Conservation (phyloP, 768 basidiomycete species). For the Pleurotus giganteus region DNA sequence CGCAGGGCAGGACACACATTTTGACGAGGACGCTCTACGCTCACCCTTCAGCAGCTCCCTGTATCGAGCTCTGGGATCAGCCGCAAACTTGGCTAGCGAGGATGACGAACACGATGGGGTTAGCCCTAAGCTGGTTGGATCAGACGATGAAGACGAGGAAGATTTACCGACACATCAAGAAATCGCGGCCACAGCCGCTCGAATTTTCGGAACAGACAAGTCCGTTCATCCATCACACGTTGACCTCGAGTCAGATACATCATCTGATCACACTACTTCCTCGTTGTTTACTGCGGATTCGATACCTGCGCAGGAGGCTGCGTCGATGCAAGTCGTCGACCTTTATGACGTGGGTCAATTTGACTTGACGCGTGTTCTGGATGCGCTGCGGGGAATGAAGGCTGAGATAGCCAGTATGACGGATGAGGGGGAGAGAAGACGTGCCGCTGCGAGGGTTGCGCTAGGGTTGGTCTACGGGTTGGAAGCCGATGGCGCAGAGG, state of each 20-base stretch:
- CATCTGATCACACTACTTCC: not conserved
- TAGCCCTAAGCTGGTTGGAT: constrained; percentile 7
- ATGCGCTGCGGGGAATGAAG: constrained; percentile 66
- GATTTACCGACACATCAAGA: constrained; percentile 47
- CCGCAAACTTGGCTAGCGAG: constrained; percentile 54
- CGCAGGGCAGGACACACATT: constrained; percentile 19
- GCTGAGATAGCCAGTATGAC: constrained; percentile 69
- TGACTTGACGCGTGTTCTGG: constrained; percentile 61
- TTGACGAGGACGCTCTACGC: constrained; percentile 16
- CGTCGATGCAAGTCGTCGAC: constrained; percentile 13
- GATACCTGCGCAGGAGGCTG: not conserved
- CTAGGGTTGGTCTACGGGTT: constrained; percentile 73
- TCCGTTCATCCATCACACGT: not conserved
- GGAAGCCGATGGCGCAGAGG: constrained; percentile 18
- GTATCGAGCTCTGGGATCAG: constrained; percentile 56
- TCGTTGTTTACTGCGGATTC: not conserved
- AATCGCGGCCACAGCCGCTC: constrained; percentile 44
- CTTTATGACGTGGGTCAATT: constrained; percentile 44
- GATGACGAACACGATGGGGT: constrained; percentile 21
- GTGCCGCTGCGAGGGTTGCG: constrained; percentile 70
- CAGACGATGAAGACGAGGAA: constrained; percentile 27
- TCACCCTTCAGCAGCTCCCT: constrained; percentile 32
- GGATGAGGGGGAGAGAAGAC: constrained; percentile 59
- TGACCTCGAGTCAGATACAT: not conserved
- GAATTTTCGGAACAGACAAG: constrained; percentile 44